Evolutionary conservation across 2,329 filamentous ascomycete species (phyloP), one percentile per base, ranked within the genome.

Genomic region (Sporothrix phasma): DNA sequence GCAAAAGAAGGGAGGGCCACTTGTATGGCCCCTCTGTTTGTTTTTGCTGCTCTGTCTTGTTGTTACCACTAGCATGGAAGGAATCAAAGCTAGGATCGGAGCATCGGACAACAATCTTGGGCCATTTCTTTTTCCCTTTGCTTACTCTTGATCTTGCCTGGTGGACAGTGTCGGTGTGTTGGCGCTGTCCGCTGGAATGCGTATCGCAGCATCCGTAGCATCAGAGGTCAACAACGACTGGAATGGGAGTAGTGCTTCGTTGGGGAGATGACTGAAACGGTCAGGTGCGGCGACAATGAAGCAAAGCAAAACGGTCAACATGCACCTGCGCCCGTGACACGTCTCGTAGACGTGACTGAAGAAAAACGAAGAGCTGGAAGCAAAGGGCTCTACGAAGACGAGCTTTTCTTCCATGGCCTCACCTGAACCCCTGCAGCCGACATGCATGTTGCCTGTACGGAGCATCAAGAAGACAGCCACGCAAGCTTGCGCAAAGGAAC

Each of bases 391-490:
- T 53, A 31, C 47, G 31, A 19, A 53, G 26, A 34, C 17, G 47
- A 53, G 26, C 47, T 29, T 34, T 31, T n/a, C n/a, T n/a, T n/a
- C n/a, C n/a, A 29, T n/a, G 19, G 47, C 46, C 46, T 15, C 22
- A 29, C 59, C 43, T 47, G 31, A 49, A 39, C 59, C 59, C 59
- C 59, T 61, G 59, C 59, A 61, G 59, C 11, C 15, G n/a, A 22
- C 59, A 61, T 61, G 45, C 29, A 31, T 46, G 15, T n/a, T 17
- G 39, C 31, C 19, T 41, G 53, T 53, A n/a, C n/a, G n/a, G n/a
- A n/a, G n/a, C n/a, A n/a, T 10, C 51, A 56, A 56, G n/a, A n/a
- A n/a, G n/a, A 47, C 34, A 13, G n/a, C 51, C 51, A 31, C 39
- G 31, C 8, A 24, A 15, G 29, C 43, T 61, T 61, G 43, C 49